phyloP scores from a whole-genome alignment of 495 filamentous ascomycete species.

The Penicillium silybi region DNA sequence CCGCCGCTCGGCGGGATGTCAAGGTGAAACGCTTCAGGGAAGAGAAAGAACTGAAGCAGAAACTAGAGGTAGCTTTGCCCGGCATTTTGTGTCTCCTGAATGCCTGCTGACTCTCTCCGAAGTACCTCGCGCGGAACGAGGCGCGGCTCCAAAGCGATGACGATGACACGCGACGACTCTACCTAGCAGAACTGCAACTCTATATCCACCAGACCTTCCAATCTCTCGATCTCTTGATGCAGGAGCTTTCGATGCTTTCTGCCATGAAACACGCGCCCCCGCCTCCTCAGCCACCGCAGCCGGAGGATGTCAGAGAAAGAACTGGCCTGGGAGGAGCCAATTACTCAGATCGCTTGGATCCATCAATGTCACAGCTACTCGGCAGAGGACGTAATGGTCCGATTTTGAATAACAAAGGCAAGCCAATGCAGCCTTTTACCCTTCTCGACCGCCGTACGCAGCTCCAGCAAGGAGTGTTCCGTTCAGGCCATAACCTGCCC shows the following conservation, averaged over 20 bases:
- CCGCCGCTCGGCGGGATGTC: constrained; percentile 65
- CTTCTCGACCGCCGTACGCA: constrained; percentile 73
- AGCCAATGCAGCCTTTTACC: constrained; percentile 88
- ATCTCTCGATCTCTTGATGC: constrained; percentile 73
- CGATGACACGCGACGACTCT: constrained; percentile 68
- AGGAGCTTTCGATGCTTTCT: constrained; percentile 78
- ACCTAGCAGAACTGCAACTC: constrained; percentile 69
- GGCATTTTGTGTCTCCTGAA: not conserved
- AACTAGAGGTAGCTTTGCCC: constrained; percentile 59
- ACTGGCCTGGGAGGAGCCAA: constrained; percentile 34
- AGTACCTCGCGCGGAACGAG: constrained; percentile 61
- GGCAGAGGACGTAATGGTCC: constrained; percentile 60
- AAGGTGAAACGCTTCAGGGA: constrained; percentile 84
- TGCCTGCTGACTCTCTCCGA: constrained; percentile 20
- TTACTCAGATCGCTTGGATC: constrained; percentile 77
- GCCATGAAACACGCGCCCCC: constrained; percentile 54
- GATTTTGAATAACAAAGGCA: constrained; percentile 74
- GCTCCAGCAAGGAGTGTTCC: constrained; percentile 79
- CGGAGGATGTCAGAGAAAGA: constrained; percentile 50
- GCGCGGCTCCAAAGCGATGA: constrained; percentile 66
- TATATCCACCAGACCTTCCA: constrained; percentile 79
- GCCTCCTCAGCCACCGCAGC: constrained; percentile 16
- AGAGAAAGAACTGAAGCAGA: constrained; percentile 82
- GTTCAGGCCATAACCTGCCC: constrained; percentile 84
- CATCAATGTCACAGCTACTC: constrained; percentile 51